These are phyloP conservation scores for Salvia miltiorrhiza DNA, from an alignment of 257 asterid species.

Conservation along the genomic window DNA sequence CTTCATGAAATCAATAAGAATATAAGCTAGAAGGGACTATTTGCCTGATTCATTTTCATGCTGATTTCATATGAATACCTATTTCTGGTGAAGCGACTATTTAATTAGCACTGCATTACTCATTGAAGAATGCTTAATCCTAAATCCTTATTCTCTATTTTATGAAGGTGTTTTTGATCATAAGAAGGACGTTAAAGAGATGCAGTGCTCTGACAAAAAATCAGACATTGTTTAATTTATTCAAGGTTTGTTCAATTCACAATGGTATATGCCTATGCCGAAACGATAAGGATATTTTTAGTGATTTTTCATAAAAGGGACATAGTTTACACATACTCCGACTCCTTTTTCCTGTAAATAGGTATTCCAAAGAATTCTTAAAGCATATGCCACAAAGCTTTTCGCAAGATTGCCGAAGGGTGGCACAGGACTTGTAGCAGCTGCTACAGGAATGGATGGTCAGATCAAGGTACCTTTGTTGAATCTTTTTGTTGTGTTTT, in stretches of 20 bases:
- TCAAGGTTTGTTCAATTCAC: slow-evolving; percentile 58
- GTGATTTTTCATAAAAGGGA: not conserved
- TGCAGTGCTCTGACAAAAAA: slow-evolving; percentile 91
- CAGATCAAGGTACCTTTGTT: slow-evolving; percentile 72
- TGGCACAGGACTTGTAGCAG: slow-evolving; percentile 97
- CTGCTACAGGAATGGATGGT: slow-evolving; percentile 99
- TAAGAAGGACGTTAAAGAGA: slow-evolving; percentile 90
- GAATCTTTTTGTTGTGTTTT: not conserved
- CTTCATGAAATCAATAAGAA: not conserved
- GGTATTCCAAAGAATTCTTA: slow-evolving; percentile 85
- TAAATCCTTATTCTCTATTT: slow-evolving; percentile 25
- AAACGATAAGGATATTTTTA: not conserved
- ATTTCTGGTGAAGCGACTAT: slow-evolving; percentile 9
- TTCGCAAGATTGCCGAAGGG: slow-evolving; percentile 90
- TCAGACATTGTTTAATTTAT: slow-evolving; percentile 85
- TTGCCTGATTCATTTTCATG: not conserved
- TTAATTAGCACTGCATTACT: not conserved
- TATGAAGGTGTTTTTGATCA: slow-evolving; percentile 74
- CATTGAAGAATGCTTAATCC: not conserved
- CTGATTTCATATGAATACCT: not conserved
- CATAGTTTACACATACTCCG: slow-evolving; percentile 3
- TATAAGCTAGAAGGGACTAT: not conserved
- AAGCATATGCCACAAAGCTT: slow-evolving; percentile 93
- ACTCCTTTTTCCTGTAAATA: slow-evolving; percentile 29
- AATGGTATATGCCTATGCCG: not conserved